Evolutionary conservation across 2,329 filamentous ascomycete species (phyloP).

Genomic region (Trichoderma endophyticum): DNA sequence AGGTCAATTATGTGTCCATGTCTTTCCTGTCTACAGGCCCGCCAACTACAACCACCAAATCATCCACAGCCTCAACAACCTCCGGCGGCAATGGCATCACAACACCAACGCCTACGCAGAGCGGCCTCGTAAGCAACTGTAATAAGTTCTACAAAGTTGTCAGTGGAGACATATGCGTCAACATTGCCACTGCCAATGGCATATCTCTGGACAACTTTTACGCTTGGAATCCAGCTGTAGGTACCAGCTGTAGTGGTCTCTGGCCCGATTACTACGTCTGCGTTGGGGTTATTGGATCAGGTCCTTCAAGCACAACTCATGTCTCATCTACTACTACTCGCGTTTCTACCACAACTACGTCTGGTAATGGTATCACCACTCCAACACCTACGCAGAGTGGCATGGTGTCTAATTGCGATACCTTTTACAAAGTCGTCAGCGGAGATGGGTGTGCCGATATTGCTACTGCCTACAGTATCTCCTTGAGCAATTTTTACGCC

Average conservation of each 20-base stretch:
- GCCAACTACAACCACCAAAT: neutral
- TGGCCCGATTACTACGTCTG: neutral
- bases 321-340: no score
- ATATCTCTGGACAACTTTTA: neutral
- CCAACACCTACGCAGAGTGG: neutral
- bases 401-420: neutral
- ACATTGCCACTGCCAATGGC: neutral
- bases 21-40: neutral
- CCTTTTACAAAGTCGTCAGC: neutral
- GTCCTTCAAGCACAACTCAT: no score
- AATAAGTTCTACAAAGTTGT: neutral
- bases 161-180: neutral
- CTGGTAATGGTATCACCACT: neutral
- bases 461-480: neutral
- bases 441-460: neutral
- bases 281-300: neutral
- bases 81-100: neutral
- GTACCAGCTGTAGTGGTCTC: neutral
- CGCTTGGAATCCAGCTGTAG: neutral
- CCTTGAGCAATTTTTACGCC: neutral
- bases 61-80: neutral
- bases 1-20: neutral
- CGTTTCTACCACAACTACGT: no score
- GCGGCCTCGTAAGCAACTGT: neutral
- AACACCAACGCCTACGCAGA: neutral